Evolutionary conservation across 805 yeast species (phyloP), one percentile per base, ranked within the genome.

Genomic region (Lipomyces sp.): DNA sequence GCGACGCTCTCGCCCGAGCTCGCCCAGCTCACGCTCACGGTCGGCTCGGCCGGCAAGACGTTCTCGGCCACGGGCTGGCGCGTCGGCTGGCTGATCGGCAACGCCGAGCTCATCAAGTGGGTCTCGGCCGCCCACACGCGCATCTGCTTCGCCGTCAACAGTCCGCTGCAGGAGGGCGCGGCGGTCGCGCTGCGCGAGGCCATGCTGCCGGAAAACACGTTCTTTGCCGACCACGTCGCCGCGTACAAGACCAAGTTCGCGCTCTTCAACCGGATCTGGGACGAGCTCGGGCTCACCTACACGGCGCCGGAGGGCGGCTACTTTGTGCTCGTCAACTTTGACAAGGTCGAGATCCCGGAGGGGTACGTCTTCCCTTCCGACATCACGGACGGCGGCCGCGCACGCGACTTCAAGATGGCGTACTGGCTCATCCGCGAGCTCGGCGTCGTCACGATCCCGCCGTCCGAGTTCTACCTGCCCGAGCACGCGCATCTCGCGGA

Each of bases 61-160:
- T 93, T 93, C 72, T 95, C 96, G n/a, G 96, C 96, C 39, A 93
- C 98, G 11, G 98, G 98, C 47, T 93, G 98, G 97, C 83, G 98
- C 74, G 79, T 93, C 46, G 98, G 98, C 47, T 93, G 95, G 95
- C 77, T 91, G 34, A 82, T 90, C 55, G 98, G 96, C 5, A 83
- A 86, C 47, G 75, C 85, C n/a, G 86, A 84, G 28, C 73, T 90
- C 58, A 74, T 93, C 62, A 81, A 84, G 59, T 87, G 86, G 65
- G 95, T 83, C 4, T 76, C 88, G 5, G 78, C 85, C 23, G 98
- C 98, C 0, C 96, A 93, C 69, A 88, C 96, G 1, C 79, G 98
- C 47, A 91, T 93, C 61, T 88, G 96, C 65, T 93, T 93, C 69
- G 75, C 91, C 8, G 79, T 89, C 1, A 96, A 96, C 39, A 81